phyloP scores from a whole-genome alignment of 345 rosid species.

The Linum trigynum region DNA sequence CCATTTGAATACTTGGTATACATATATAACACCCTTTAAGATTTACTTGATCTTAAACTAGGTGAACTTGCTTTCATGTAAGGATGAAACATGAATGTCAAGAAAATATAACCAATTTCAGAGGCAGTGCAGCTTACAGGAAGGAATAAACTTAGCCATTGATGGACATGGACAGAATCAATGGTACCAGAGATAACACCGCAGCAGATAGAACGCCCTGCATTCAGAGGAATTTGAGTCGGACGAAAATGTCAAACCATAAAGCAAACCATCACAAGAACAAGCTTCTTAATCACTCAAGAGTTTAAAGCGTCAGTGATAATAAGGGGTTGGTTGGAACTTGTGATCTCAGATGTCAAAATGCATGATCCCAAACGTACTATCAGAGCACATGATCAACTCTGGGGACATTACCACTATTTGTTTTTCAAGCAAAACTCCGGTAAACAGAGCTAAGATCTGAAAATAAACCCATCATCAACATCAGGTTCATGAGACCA shows the following conservation, averaged over 20 bases:
- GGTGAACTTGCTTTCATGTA: too few relatives aligned
- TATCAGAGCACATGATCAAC: slow-evolving; percentile 19
- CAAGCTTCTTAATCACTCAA: too few relatives aligned
- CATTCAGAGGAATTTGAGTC: slow-evolving; percentile 16
- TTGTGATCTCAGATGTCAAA: too few relatives aligned
- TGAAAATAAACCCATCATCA: slow-evolving; percentile 20
- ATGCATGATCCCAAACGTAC: background rate
- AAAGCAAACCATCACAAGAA: too few relatives aligned
- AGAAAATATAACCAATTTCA: background rate
- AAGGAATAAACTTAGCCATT: slow-evolving; percentile 96
- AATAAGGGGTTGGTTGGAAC: background rate
- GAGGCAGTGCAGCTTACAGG: slow-evolving; percentile 52
- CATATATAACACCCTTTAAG: too few relatives aligned
- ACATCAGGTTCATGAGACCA: background rate
- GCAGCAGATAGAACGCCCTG: slow-evolving; percentile 94
- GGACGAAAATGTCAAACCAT: background rate
- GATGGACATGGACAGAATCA: slow-evolving; percentile 72
- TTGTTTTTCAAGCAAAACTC: slow-evolving; percentile 87
- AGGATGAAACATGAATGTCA: background rate
- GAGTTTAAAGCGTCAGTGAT: background rate
- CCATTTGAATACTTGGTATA: too few relatives aligned
- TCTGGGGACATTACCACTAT: slow-evolving; percentile 61
- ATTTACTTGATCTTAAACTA: background rate
- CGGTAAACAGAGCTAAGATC: slow-evolving; percentile 76
- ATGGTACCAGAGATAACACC: slow-evolving; percentile 71